These are phyloP conservation scores for Naganishia vishniacii DNA, from an alignment of 768 basidiomycete genomes.

Conservation along the genomic window DNA sequence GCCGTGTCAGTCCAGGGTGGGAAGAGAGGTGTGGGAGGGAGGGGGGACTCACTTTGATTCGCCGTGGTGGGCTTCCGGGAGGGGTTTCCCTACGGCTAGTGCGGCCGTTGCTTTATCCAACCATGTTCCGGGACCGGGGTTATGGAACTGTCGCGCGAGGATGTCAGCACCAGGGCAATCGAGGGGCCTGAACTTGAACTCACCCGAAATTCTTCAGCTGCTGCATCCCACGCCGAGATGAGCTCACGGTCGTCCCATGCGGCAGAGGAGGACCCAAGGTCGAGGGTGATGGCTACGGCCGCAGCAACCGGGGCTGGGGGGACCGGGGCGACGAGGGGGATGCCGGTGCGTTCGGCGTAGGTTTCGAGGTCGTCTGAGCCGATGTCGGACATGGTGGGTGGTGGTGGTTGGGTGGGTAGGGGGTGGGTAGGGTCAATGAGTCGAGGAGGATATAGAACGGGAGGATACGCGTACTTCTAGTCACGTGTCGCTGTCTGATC, in stretches of 20 bases:
- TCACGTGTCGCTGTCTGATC: too few species aligned
- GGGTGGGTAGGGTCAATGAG: background rate
- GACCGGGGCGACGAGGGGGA: background rate
- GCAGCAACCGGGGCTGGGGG: background rate
- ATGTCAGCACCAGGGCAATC: background rate
- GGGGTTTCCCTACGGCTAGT: conserved; percentile 33
- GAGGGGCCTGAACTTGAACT: conserved; percentile 6
- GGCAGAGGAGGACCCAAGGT: conserved; percentile 17
- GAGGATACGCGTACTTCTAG: too few species aligned
- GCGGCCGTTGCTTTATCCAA: conserved; percentile 46
- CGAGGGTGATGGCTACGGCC: background rate
- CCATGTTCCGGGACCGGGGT: conserved; percentile 45
- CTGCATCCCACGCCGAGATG: conserved; percentile 41
- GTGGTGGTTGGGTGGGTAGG: background rate
- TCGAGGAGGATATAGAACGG: background rate
- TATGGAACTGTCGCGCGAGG: conserved; percentile 35
- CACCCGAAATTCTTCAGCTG: conserved; percentile 45
- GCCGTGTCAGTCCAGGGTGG: background rate
- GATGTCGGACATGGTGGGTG: conserved; percentile 2
- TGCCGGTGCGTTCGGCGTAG: conserved; percentile 9
- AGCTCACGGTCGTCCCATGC: conserved; percentile 48
- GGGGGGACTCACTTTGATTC: conserved; percentile 33
- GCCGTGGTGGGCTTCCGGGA: conserved; percentile 31
- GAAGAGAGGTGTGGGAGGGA: background rate
- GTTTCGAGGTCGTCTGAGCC: conserved; percentile 3